A percentile compares a stretch with the other conserved stretches of the same genome.
phyloP scores from a whole-genome alignment of 345 rosid genomes.

The Capsella bursapastoris region DNA sequence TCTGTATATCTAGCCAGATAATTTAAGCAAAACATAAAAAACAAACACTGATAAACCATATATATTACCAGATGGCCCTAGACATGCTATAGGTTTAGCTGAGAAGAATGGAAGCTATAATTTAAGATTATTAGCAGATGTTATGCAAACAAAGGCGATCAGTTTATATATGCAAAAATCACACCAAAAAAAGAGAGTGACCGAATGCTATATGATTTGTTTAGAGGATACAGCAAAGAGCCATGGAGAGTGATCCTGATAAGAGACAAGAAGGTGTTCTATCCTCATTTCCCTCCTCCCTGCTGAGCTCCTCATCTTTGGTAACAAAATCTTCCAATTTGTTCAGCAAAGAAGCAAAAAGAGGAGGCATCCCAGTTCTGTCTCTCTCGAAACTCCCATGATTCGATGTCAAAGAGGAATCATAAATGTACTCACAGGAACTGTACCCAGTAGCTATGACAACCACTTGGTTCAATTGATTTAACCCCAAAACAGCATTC shows the following conservation, averaged over 20 bases:
- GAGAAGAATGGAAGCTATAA: conserved; percentile 6
- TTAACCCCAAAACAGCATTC: conserved; percentile 68
- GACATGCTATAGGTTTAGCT: not conserved
- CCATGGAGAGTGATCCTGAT: conserved; percentile 93
- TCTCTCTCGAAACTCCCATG: conserved; percentile 46
- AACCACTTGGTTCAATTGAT: conserved; percentile 81
- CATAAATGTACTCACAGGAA: conserved; percentile 78
- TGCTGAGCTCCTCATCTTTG: conserved; percentile 68
- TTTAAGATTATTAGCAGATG: not conserved
- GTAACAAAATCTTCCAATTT: conserved; percentile 70
- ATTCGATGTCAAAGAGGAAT: conserved; percentile 56
- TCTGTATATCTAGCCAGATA: conserved; percentile 66
- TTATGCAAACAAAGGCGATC: not conserved
- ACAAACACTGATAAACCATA: conserved; percentile 4
- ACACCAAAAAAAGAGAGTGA: not conserved
- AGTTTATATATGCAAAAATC: not conserved
- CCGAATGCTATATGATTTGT: conserved; percentile 1
- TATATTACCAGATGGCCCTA: not conserved
- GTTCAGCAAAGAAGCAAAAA: conserved; percentile 57
- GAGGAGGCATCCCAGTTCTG: conserved; percentile 56
- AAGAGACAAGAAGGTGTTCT: conserved; percentile 65
- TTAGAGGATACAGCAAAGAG: conserved; percentile 93
- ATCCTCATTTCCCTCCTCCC: conserved; percentile 46
- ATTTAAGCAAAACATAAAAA: conserved; percentile 54
- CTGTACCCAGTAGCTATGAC: conserved; percentile 85